phyloP scores from a whole-genome alignment of 306 rosid genomes.

The Psophocarpus tetragonolobus region DNA sequence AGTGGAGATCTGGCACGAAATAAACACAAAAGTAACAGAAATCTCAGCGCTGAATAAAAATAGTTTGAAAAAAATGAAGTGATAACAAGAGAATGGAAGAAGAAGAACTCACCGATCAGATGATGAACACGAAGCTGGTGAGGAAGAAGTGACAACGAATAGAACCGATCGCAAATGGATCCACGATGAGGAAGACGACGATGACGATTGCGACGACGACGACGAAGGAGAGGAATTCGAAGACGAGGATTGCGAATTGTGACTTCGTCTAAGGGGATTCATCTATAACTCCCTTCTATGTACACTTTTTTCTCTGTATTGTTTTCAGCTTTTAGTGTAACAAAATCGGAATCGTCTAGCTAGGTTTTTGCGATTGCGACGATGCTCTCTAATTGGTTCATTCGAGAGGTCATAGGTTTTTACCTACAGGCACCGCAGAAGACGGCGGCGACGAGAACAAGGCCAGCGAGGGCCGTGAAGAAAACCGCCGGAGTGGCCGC shows the following conservation, averaged over 20 bases:
- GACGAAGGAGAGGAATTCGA: slow-evolving; percentile 79
- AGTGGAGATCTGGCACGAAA: slow-evolving; percentile 67
- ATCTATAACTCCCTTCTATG: slow-evolving; percentile 55
- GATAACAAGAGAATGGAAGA: slow-evolving; percentile 29
- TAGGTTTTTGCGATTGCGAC: slow-evolving; percentile 34
- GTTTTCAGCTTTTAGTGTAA: neutral
- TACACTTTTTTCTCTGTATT: neutral
- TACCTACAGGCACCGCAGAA: slow-evolving; percentile 79
- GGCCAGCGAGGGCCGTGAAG: slow-evolving; percentile 73
- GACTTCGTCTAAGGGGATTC: slow-evolving; percentile 93
- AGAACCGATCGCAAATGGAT: slow-evolving; percentile 99
- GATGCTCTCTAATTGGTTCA: slow-evolving; percentile 31
- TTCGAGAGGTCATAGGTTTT: slow-evolving; percentile 32
- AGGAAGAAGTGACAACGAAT: slow-evolving; percentile 90
- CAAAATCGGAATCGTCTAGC: slow-evolving; percentile 40
- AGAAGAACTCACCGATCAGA: slow-evolving; percentile 97
- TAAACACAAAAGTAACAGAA: slow-evolving; percentile 41
- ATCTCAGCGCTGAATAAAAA: slow-evolving; percentile 26
- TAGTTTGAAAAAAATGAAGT: neutral
- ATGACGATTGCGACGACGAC: slow-evolving; percentile 46
- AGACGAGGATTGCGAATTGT: slow-evolving; percentile 77
- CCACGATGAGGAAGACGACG: slow-evolving; percentile 81
- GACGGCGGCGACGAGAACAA: slow-evolving; percentile 58
- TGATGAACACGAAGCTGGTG: slow-evolving; percentile 95
- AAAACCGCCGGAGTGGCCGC: slow-evolving; percentile 49